Percentiles rank a stretch among this genome's conserved stretches.
Evolutionary conservation across 2,329 filamentous ascomycete genomes (phyloP).

Genomic region (Daldinia sp.): DNA sequence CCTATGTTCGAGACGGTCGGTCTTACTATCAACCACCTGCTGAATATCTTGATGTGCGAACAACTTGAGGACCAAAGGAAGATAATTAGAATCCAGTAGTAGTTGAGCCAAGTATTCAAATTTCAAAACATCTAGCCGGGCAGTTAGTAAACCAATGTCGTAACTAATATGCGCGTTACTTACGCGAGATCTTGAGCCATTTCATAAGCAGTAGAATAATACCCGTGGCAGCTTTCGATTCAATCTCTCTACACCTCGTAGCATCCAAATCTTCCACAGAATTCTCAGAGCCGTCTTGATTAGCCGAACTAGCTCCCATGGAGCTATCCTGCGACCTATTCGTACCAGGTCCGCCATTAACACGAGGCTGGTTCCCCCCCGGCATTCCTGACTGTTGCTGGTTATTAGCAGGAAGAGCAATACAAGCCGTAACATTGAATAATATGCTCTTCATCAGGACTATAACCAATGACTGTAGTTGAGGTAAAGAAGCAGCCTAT

Average conservation of each 20-base stretch:
- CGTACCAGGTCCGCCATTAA: conserved; percentile 51
- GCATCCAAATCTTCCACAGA: conserved; percentile 82
- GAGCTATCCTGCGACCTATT: conserved; percentile 45
- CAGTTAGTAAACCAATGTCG: conserved; percentile 28
- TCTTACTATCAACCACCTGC: conserved; percentile 84
- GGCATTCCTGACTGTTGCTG: conserved; percentile 56
- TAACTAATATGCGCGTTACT: conserved; percentile 49
- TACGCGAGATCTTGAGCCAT: conserved; percentile 95
- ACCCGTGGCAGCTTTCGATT: conserved; percentile 89
- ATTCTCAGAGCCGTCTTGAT: conserved; percentile 55
- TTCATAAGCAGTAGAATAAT: conserved; percentile 88
- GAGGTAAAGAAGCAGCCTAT: conserved; percentile 78
- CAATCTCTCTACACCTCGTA: conserved; percentile 83
- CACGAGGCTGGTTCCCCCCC: conserved; percentile 51
- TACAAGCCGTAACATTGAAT: conserved; percentile 85
- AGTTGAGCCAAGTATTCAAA: conserved; percentile 96
- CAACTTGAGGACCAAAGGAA: conserved; percentile 90
- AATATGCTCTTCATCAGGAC: conserved; percentile 90
- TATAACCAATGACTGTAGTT: conserved; percentile 91
- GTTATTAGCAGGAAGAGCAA: conserved; percentile 64
- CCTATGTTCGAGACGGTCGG: conserved; percentile 84
- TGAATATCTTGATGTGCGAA: conserved; percentile 96
- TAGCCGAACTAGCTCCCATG: conserved; percentile 43
- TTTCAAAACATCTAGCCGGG: conserved; percentile 79
- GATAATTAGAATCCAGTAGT: conserved; percentile 91